A percentile compares a stretch with the other conserved stretches of the same genome.
phyloP scores from a whole-genome alignment of 768 basidiomycete species.

The Lepiota subincarnata region DNA sequence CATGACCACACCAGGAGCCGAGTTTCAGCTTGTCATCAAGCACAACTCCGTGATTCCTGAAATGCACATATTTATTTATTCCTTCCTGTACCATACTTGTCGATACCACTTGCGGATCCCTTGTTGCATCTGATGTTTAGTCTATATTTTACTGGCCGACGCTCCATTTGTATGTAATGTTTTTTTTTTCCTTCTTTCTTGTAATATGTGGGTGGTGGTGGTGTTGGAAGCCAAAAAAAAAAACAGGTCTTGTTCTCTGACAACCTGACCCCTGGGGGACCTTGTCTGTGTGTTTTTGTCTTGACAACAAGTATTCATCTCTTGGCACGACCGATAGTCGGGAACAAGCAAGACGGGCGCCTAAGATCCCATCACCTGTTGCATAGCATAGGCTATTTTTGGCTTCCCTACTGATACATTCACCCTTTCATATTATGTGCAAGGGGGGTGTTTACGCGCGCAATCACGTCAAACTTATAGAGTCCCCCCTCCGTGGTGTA shows the following conservation, averaged over 20 bases:
- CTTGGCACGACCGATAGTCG: constrained; percentile 3
- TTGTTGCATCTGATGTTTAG: constrained; percentile 6
- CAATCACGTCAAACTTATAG: background rate
- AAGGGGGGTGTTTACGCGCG: background rate
- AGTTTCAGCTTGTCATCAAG: background rate
- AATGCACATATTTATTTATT: constrained; percentile 7
- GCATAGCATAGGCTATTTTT: background rate
- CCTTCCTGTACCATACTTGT: constrained; percentile 12
- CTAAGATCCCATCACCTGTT: constrained; percentile 1
- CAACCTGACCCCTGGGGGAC: background rate
- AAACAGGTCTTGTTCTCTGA: background rate
- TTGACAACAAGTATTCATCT: background rate
- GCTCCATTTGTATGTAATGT: constrained; percentile 8
- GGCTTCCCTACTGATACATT: background rate
- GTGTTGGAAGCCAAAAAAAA: too few relatives aligned
- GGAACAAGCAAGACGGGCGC: background rate
- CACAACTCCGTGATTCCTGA: background rate
- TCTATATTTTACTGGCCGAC: constrained; percentile 1
- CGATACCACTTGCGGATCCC: constrained; percentile 8
- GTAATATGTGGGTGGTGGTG: background rate
- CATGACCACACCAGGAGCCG: constrained; percentile 2
- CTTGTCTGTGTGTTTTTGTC: background rate
- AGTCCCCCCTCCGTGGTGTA: background rate
- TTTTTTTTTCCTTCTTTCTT: background rate
- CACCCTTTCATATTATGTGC: background rate